These are phyloP conservation scores for Crithidia expoeki DNA, from an alignment of 208 protist species.

Conservation along the genomic window DNA sequence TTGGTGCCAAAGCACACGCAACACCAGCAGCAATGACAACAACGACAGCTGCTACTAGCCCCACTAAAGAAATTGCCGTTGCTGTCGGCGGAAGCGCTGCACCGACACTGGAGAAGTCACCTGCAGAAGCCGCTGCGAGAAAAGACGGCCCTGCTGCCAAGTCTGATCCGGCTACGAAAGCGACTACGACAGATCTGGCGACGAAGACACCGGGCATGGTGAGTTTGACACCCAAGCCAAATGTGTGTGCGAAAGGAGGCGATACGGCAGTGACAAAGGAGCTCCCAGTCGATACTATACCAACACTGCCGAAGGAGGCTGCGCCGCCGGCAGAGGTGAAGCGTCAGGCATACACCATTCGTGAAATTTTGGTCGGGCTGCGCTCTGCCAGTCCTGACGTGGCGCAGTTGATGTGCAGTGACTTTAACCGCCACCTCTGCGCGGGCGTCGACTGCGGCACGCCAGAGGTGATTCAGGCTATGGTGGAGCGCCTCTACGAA, in stretches of 20 bases:
- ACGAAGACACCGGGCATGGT: slow-evolving; percentile 11
- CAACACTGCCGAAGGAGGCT: neutral
- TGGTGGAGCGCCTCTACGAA: slow-evolving; percentile 81
- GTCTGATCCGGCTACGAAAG: neutral
- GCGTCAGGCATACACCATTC: slow-evolving; percentile 72
- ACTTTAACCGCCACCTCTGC: slow-evolving; percentile 67
- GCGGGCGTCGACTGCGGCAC: slow-evolving; percentile 73
- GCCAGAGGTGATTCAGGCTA: slow-evolving; percentile 78
- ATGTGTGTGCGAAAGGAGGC: neutral
- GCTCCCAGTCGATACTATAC: neutral
- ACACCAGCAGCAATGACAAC: neutral
- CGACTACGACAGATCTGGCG: neutral
- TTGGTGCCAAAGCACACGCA: neutral
- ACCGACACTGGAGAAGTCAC: neutral
- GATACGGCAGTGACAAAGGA: neutral
- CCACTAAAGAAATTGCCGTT: neutral
- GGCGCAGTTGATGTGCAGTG: slow-evolving; percentile 65
- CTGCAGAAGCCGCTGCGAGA: neutral
- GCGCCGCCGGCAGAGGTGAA: slow-evolving; percentile 3
- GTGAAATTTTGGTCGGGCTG: slow-evolving; percentile 77
- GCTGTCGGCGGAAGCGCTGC: neutral
- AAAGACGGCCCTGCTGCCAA: neutral
- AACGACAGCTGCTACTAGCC: neutral
- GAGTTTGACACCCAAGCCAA: neutral
- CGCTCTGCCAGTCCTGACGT: slow-evolving; percentile 58